Evolutionary conservation across 2,329 filamentous ascomycete species (phyloP).

Genomic region (Penicillium sp.): DNA sequence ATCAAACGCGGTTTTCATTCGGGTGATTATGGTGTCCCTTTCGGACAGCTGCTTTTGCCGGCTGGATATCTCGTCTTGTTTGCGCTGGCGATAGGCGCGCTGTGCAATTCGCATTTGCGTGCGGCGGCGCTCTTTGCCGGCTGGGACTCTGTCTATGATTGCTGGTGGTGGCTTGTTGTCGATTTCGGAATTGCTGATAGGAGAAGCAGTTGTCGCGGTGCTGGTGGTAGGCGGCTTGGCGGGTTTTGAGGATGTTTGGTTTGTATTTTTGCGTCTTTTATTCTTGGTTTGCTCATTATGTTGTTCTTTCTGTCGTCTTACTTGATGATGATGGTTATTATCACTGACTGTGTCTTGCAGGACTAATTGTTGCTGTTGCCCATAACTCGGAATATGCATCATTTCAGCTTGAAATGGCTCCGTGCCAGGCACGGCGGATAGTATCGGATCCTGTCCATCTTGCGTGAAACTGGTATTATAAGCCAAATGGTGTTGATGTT

Average conservation of each 20-base stretch:
- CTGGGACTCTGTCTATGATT: conserved; percentile 1
- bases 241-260: neutral
- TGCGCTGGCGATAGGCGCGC: conserved; percentile 21
- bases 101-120: conserved; percentile 19
- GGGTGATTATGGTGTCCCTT: neutral
- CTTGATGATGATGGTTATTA: neutral
- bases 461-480: neutral
- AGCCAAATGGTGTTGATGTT: neutral
- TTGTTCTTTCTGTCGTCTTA: neutral
- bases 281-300: neutral
- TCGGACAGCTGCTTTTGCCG: conserved; percentile 4
- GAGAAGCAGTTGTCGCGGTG: neutral
- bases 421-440: neutral
- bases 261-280: neutral
- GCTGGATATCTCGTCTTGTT: conserved; percentile 19
- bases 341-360: neutral
- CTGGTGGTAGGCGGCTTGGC: no score
- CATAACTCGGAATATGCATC: neutral
- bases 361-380: neutral
- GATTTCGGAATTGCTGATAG: neutral
- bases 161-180: neutral
- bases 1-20: conserved; percentile 6
- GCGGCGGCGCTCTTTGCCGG: conserved; percentile 13
- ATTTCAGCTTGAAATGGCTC: neutral
- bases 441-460: neutral